Conservation (phyloP, 768 basidiomycete genomes). For the Boletus subcaerulescens region DNA sequence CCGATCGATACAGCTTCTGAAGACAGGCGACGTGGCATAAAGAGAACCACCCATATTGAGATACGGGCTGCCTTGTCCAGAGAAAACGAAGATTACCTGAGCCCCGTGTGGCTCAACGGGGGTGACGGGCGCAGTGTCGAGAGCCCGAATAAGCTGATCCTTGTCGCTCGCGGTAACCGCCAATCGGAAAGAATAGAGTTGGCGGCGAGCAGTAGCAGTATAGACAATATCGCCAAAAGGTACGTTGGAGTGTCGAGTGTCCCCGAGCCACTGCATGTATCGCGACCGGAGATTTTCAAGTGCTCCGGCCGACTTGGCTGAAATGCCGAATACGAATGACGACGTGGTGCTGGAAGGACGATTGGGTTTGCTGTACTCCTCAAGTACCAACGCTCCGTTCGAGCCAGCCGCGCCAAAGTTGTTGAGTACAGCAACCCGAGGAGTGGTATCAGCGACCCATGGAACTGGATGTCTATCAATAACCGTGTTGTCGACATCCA, state of each 20-base stretch:
- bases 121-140: slow-evolving; percentile 36
- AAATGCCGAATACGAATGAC: slow-evolving; percentile 54
- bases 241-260: slow-evolving; percentile 18
- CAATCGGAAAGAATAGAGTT: slow-evolving; percentile 51
- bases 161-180: slow-evolving; percentile 43
- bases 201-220: slow-evolving; percentile 64
- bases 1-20: slow-evolving; percentile 51
- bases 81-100: slow-evolving; percentile 64
- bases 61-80: slow-evolving; percentile 72
- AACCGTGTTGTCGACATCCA: slow-evolving; percentile 45
- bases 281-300: slow-evolving; percentile 46
- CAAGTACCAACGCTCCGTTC: slow-evolving; percentile 58
- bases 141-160: slow-evolving; percentile 45
- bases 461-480: slow-evolving; percentile 40
- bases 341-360: neutral
- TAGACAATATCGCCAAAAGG: slow-evolving; percentile 58
- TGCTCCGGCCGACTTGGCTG: slow-evolving; percentile 51
- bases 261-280: slow-evolving; percentile 49
- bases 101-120: slow-evolving; percentile 26
- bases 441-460: slow-evolving; percentile 42
- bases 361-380: slow-evolving; percentile 42
- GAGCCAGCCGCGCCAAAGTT: slow-evolving; percentile 78
- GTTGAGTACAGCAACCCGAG: slow-evolving; percentile 59
- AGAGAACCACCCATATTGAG: slow-evolving; percentile 58
- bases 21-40: slow-evolving; percentile 48